A percentile compares a stretch with the other conserved stretches of the same genome.
These are phyloP conservation scores for Aureobasidium zeae DNA, from an alignment of 2,329 filamentous ascomycete species.

Conservation along the genomic window DNA sequence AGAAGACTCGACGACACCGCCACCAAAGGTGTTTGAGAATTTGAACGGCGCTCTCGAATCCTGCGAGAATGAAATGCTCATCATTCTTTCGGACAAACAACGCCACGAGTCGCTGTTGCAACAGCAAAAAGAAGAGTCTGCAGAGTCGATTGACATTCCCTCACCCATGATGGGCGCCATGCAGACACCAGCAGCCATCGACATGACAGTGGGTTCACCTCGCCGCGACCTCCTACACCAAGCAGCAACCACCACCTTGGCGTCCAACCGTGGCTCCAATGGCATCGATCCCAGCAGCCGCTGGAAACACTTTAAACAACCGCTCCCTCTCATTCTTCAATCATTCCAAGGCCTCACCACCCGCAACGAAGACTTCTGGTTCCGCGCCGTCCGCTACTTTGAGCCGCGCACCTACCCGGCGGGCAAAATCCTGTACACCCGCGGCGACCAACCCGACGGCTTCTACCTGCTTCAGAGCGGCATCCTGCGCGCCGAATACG, in stretches of 20 bases:
- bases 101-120: neutral
- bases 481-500: conserved; percentile 81
- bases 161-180: conserved; percentile 4
- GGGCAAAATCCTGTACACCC: conserved; percentile 66
- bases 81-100: conserved; percentile 30
- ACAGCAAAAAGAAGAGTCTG: conserved; percentile 39
- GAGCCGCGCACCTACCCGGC: conserved; percentile 54
- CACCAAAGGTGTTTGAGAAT: conserved; percentile 64
- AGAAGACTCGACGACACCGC: conserved; percentile 48
- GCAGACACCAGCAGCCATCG: conserved; percentile 8
- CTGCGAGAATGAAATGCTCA: conserved; percentile 89
- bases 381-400: conserved; percentile 68
- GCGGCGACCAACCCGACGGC: conserved; percentile 64
- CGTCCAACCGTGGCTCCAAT: neutral
- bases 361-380: conserved; percentile 94
- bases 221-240: conserved; percentile 67
- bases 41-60: conserved; percentile 89
- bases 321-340: conserved; percentile 82
- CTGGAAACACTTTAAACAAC: conserved; percentile 84
- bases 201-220: conserved; percentile 56
- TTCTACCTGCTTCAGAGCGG: conserved; percentile 90
- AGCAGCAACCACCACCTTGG: conserved; percentile 65
- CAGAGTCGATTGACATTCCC: conserved; percentile 27
- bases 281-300: conserved; percentile 34
- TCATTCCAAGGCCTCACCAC: conserved; percentile 84